phyloP scores from a whole-genome alignment of 78 protist species.

The Dictyostelium brefeldianum region DNA sequence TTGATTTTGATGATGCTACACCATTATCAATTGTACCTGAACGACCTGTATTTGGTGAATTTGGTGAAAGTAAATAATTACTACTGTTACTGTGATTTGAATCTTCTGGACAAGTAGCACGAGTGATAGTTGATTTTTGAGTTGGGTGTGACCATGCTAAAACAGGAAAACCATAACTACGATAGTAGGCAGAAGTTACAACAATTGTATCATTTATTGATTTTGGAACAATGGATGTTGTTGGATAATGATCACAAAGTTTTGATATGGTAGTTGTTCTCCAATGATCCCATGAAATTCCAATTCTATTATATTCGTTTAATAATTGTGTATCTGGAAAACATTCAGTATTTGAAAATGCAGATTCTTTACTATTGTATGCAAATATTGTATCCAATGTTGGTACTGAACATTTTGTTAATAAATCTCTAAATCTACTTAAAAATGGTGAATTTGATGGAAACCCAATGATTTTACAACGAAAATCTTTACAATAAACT shows the following conservation, averaged over 20 bases:
- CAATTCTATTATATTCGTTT: conserved; percentile 46
- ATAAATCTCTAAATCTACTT: conserved; percentile 14
- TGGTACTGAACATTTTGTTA: conserved; percentile 26
- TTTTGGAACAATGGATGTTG: conserved; percentile 48
- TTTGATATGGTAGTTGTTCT: conserved; percentile 10
- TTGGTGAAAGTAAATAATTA: conserved; percentile 15
- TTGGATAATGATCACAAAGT: conserved; percentile 41
- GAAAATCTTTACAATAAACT: conserved; percentile 74
- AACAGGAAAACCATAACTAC: conserved; percentile 55
- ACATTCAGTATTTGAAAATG: conserved; percentile 12
- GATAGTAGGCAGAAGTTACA: conserved; percentile 24
- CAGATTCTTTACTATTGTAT: not conserved
- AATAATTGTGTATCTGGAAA: conserved; percentile 11
- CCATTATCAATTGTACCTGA: conserved; percentile 2
- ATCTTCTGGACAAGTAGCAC: conserved; percentile 55
- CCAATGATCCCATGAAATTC: conserved; percentile 78
- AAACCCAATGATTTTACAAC: conserved; percentile 73
- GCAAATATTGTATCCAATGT: conserved; percentile 39
- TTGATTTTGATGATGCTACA: too few species aligned
- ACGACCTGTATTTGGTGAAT: conserved; percentile 12
- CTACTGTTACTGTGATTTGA: conserved; percentile 3
- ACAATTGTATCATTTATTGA: conserved; percentile 16
- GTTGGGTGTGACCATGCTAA: conserved; percentile 59
- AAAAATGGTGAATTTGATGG: conserved; percentile 26
- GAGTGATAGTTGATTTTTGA: conserved; percentile 32